These are phyloP conservation scores for Suillus discolor DNA, from an alignment of 768 basidiomycete species.

Conservation along the genomic window DNA sequence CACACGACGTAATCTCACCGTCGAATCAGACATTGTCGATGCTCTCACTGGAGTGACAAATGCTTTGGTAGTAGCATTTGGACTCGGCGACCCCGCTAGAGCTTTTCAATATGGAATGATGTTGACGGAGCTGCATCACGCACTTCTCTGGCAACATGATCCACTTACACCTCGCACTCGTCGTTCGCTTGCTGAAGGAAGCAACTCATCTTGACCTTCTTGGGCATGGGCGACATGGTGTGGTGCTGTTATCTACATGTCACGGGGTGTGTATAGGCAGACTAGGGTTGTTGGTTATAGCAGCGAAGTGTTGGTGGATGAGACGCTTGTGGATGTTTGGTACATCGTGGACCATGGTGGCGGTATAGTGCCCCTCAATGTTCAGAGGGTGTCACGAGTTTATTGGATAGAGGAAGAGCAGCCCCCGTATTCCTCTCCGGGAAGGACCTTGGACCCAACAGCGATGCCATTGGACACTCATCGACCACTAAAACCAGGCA, in stretches of 20 bases:
- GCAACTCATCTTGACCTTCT: constrained; percentile 19
- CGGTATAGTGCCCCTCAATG: constrained; percentile 16
- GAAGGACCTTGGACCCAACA: background rate
- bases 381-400: constrained; percentile 11
- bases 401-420: background rate
- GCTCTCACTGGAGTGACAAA: background rate
- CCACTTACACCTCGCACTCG: constrained; percentile 13
- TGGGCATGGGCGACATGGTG: constrained; percentile 32
- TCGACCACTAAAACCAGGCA: constrained; percentile 15
- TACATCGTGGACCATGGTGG: constrained; percentile 18
- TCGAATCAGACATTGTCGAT: constrained; percentile 3
- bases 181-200: constrained; percentile 6
- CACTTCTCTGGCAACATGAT: constrained; percentile 25
- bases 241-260: constrained; percentile 15
- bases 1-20: background rate
- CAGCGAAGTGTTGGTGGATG: constrained; percentile 11
- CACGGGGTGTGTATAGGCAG: background rate
- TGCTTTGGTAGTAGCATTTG: background rate
- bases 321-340: constrained; percentile 23
- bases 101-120: constrained; percentile 6
- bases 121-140: constrained; percentile 15
- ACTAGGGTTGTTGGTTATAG: background rate
- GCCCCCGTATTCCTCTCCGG: constrained; percentile 9
- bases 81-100: background rate
- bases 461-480: constrained; percentile 5